Base-by-base conservation (phyloP, 73 alveolate species). In the Halteria grandinella region DNA sequence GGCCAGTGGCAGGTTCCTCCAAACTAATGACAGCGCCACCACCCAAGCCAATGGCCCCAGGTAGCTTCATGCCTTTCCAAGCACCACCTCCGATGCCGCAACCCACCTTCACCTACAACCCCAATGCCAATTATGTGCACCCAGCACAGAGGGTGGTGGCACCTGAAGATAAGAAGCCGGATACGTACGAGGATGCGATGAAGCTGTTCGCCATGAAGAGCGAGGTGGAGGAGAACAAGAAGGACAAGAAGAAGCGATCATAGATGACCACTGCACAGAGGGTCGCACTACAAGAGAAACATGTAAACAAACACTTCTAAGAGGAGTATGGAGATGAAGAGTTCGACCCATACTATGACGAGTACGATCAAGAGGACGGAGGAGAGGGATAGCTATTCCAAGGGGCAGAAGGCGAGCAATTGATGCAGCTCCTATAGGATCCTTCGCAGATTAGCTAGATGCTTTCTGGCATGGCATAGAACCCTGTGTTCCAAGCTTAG, bases 151-250 rank as follows among this genome's bases (percentile, higher is more conserved):
- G 33, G 24, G 11, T 7, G 15, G 24, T 5, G 15, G 33, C 6
- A 47, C 27, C 4, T 7, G 33, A 47, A 6, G 33, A 47, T 8
- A 23, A 8, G 11, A 17, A 47, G 47, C 47, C 47, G 47, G 6
- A 48, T n/a, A 44, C 83, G 1, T 49, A 48, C 31, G 83, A 70
- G 37, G 54, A 70, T n/a, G 83, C 83, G 31, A 70, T 70, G 83
- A 48, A 50, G 25, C 15, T 49, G 58, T 70, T 70, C 55, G 83
- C 47, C 24, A 2, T 32, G n/a, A 49, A 49, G 33, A 5, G 54
- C 34, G 10, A 28, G 21, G 21, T 48, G 36, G 83, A 45, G 21
- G 1, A 48, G 20, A 20, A 7, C 1, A 8, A 53, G 25, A 50
- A 70, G 27, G 37, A 8, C 41, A 28, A 70, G 23, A 70, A 50